These are phyloP conservation scores for Sanguinoderma infundibulare DNA, from an alignment of 1,284 basidiomycete species.

Conservation along the genomic window DNA sequence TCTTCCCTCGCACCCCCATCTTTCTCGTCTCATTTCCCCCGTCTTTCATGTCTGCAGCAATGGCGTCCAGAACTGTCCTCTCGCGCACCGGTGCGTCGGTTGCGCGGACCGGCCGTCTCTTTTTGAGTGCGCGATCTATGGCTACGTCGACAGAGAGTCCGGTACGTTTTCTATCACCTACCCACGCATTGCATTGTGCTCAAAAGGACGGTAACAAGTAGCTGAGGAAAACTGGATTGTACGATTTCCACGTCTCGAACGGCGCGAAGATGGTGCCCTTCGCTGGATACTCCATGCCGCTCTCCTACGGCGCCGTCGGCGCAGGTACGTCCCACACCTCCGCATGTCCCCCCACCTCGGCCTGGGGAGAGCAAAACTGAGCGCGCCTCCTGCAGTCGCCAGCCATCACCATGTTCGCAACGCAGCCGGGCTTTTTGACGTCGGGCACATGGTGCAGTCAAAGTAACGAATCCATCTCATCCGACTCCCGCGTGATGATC, in stretches of 20 bases:
- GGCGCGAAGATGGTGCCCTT: constrained; percentile 97
- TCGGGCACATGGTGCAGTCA: constrained; percentile 97
- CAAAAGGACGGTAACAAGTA: constrained; percentile 16
- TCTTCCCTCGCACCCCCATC: neutral
- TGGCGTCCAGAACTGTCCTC: constrained; percentile 1
- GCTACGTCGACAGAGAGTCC: constrained; percentile 4
- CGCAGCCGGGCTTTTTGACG: constrained; percentile 92
- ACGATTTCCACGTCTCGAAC: constrained; percentile 88
- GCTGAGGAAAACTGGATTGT: constrained; percentile 77
- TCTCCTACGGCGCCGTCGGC: constrained; percentile 83
- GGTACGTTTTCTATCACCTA: neutral
- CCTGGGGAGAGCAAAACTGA: no score
- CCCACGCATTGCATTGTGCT: no score
- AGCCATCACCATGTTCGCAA: constrained; percentile 92
- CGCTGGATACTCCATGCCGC: constrained; percentile 95
- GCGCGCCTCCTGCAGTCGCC: constrained; percentile 60
- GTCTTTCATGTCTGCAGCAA: neutral
- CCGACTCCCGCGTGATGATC: neutral
- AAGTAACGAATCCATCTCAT: constrained; percentile 53
- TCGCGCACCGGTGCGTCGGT: constrained; percentile 1
- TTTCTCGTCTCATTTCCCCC: neutral
- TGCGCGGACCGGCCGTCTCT: neutral
- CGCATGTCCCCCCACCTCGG: neutral
- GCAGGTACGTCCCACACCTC: constrained; percentile 58
- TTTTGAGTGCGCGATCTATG: constrained; percentile 10